phyloP scores from a whole-genome alignment of 805 yeast species.

The Zygosaccharomyces bisporus region DNA sequence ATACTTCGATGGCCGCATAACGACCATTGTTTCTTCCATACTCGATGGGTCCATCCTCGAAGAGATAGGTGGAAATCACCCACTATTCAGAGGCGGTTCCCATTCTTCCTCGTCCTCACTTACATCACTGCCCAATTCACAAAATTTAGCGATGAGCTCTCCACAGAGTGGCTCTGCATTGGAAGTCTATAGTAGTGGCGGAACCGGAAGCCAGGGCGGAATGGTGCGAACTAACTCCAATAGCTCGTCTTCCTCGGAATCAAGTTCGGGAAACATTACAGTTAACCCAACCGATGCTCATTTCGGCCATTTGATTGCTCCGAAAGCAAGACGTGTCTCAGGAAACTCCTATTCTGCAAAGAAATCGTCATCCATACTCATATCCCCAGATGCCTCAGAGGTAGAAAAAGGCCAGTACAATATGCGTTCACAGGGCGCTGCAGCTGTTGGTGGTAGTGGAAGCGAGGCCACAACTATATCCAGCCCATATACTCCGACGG shows the following conservation, averaged over 20 bases:
- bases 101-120: slow-evolving; percentile 16
- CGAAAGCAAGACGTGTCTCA: slow-evolving; percentile 18
- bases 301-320: slow-evolving; percentile 18
- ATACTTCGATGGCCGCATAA: slow-evolving; percentile 25
- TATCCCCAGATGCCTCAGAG: slow-evolving; percentile 14
- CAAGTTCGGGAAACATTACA: slow-evolving; percentile 10
- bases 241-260: slow-evolving; percentile 13
- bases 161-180: slow-evolving; percentile 11
- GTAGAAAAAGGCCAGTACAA: slow-evolving; percentile 8
- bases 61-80: slow-evolving; percentile 17
- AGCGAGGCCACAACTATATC: slow-evolving; percentile 12
- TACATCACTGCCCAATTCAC: slow-evolving; percentile 14
- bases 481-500: slow-evolving; percentile 14
- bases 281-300: slow-evolving; percentile 10
- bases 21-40: slow-evolving; percentile 27
- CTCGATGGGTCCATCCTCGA: slow-evolving; percentile 26
- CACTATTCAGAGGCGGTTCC: slow-evolving; percentile 11
- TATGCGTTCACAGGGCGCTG: slow-evolving; percentile 6
- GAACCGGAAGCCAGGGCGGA: slow-evolving; percentile 4
- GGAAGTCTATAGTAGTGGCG: slow-evolving; percentile 7
- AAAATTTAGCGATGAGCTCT: slow-evolving; percentile 8
- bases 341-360: slow-evolving; percentile 11
- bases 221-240: slow-evolving; percentile 13
- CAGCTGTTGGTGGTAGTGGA: neutral
- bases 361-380: slow-evolving; percentile 9